These are phyloP conservation scores for Trichophyton rubrum DNA, from an alignment of 2,329 filamentous ascomycete species.

Conservation along the genomic window DNA sequence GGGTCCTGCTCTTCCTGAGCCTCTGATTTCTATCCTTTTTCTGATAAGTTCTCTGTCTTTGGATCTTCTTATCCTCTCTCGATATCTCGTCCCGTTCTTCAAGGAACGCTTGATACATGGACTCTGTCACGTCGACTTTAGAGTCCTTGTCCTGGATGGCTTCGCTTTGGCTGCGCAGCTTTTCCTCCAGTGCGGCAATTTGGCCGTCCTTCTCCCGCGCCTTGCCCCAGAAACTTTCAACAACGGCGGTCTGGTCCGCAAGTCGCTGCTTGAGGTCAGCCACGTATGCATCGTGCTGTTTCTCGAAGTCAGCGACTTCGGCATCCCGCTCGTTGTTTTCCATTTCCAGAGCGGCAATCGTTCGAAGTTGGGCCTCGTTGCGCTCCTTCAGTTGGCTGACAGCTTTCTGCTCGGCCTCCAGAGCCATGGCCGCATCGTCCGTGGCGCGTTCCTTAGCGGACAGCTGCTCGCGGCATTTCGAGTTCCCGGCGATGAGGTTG, in stretches of 20 bases:
- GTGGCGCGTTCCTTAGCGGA: neutral
- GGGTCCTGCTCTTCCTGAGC: neutral
- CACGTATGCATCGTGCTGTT: neutral
- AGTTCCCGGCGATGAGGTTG: neutral
- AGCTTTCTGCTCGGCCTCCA: neutral
- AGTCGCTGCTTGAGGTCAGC: neutral
- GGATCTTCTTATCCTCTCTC: neutral
- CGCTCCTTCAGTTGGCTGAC: neutral
- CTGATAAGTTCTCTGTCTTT: neutral
- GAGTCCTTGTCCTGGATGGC: neutral
- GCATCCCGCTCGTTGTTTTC: slow-evolving; percentile 1
- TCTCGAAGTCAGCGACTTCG: neutral
- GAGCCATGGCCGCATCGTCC: neutral
- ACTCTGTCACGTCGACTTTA: neutral
- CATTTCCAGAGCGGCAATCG: neutral
- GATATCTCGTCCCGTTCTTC: neutral
- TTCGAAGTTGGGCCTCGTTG: neutral
- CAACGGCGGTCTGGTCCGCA: neutral
- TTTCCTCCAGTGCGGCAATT: neutral
- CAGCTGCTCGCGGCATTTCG: neutral
- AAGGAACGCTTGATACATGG: neutral
- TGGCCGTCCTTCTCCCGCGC: neutral
- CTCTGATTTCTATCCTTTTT: neutral
- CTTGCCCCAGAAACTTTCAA: neutral
- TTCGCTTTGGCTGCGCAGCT: neutral